Evolutionary conservation across 139 green algal species (phyloP).

Genomic region (Closterium sp.): DNA sequence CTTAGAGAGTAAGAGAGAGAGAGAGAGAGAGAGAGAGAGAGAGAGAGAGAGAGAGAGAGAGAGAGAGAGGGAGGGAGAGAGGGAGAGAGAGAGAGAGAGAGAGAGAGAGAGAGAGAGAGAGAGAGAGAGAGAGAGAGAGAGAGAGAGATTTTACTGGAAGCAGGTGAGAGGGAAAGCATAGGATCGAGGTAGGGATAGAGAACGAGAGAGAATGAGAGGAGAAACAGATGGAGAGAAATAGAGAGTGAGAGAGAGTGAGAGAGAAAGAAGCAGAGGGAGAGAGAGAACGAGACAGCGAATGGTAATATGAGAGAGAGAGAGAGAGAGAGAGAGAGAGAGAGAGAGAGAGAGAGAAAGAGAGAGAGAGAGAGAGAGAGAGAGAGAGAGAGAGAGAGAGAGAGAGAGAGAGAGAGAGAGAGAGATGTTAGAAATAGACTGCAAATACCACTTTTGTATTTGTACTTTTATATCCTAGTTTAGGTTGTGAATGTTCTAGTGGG

Average conservation of each 20-base stretch:
- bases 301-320: conserved; percentile 21
- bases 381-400: too few species aligned
- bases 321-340: conserved; percentile 20
- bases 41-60: conserved; percentile 4
- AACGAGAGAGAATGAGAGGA: neutral
- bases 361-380: conserved; percentile 16
- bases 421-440: too few species aligned
- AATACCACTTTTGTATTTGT: too few species aligned
- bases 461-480: too few species aligned
- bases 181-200: neutral
- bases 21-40: neutral
- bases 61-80: conserved; percentile 1
- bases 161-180: neutral
- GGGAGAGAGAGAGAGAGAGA: neutral
- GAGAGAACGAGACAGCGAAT: too few species aligned
- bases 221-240: neutral
- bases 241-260: neutral
- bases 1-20: neutral
- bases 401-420: too few species aligned
- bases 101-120: neutral
- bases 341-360: conserved; percentile 22
- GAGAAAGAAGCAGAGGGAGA: neutral
- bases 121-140: neutral
- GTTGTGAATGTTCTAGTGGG: too few species aligned
- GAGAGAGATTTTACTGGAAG: neutral